Base-by-base conservation (phyloP, 805 yeast species). In the Cyberlindnera mississippiensis region DNA sequence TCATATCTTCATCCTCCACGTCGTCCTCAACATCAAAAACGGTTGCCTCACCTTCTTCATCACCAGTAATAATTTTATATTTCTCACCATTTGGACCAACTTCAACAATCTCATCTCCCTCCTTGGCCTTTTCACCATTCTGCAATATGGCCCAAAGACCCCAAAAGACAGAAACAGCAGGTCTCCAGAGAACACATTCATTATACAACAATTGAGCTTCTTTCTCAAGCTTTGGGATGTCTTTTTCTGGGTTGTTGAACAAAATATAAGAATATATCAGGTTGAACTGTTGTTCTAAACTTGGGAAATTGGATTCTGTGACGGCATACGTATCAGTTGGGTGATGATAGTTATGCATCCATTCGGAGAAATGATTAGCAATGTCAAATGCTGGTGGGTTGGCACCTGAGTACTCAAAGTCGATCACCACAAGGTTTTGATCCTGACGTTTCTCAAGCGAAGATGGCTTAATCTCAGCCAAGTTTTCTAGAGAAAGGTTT, bases 321-420 rank as follows among this genome's bases (percentile, higher is more conserved):
- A 85, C 66, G 42, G 64, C 75, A 59, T 83, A 77, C 4, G 57
- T 39, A 18, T 37, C 33, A 1, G 53, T 45, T 1, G 78, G 69
- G 38, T 57, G 56, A 56, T 83, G 86, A 60, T 91, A 93, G 66
- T 93, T 88, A 37, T 87, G 75, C 97, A 90, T 93, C 99, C 99
- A 91, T 67, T 91, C 99, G 50, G 85, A 76, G 52, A 93, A 85
- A 66, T 93, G 99, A 61, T 93, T 90, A 12, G 90, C 90, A 42
- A 93, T 76, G 60, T 93, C 99, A 59, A 72, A 87, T 2, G 95
- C 96, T 2, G 96, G 88, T 34, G 81, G 71, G 57, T 90, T 93
- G 10, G 95, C 80, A 1, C 96, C 97, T 0, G 96, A 80, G 62
- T 91, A 93, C 65, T 93, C 99, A 62, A 93, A 93, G 61, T 93